phyloP scores from a whole-genome alignment of 768 basidiomycete species.

The Tricholoma terreum region DNA sequence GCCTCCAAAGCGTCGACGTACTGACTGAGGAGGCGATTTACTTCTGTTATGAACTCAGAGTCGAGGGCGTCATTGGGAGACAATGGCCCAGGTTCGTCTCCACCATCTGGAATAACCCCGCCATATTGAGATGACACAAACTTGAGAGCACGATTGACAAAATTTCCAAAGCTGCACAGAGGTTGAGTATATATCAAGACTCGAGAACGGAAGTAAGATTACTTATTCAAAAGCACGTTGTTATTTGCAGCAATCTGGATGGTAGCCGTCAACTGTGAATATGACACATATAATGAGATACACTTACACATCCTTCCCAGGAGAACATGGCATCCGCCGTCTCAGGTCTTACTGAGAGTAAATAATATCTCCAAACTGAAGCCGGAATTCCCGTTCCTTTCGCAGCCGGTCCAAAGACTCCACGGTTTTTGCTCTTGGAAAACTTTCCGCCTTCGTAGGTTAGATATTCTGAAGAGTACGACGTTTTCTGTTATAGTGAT shows the following conservation, averaged over 20 bases:
- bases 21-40: conserved; percentile 75
- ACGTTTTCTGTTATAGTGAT: conserved; percentile 1
- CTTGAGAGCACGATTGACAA: conserved; percentile 92
- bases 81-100: conserved; percentile 65
- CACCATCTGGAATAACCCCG: conserved; percentile 75
- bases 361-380: conserved; percentile 96
- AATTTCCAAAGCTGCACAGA: conserved; percentile 82
- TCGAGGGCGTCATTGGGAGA: conserved; percentile 66
- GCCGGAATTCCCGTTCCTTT: conserved; percentile 90
- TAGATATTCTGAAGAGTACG: conserved; percentile 68
- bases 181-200: not conserved
- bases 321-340: conserved; percentile 95
- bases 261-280: conserved; percentile 5
- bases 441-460: conserved; percentile 99
- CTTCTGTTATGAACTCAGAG: conserved; percentile 71
- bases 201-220: not conserved
- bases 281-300: not conserved
- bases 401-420: conserved; percentile 94
- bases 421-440: conserved; percentile 94
- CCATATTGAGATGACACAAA: conserved; percentile 87
- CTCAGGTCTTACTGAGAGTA: conserved; percentile 90
- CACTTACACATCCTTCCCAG: conserved; percentile 86
- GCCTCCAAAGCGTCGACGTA: conserved; percentile 88
- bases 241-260: conserved; percentile 86
- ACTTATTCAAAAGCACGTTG: conserved; percentile 93